Percentiles rank a stretch among this genome's conserved stretches.
These are phyloP conservation scores for Neolentinus lepideus DNA, from an alignment of 1,284 basidiomycete genomes.

Conservation along the genomic window DNA sequence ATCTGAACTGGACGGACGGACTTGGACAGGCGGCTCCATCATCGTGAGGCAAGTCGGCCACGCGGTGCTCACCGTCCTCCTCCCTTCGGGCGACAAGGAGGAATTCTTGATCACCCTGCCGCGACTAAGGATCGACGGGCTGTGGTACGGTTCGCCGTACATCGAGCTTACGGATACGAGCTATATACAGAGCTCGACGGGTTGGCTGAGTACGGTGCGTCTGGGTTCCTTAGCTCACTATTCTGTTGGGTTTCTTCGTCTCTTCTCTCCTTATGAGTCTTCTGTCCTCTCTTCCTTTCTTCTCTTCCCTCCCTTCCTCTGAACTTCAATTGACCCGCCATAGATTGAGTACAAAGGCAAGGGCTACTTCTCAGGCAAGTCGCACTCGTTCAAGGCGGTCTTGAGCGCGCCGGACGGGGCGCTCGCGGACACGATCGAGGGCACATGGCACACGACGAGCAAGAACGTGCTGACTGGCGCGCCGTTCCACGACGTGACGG, in stretches of 20 bases:
- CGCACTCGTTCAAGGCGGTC: slow-evolving; percentile 87
- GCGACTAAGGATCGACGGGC: slow-evolving; percentile 43
- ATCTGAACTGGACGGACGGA: no score
- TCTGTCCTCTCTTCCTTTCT: neutral
- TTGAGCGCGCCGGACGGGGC: slow-evolving; percentile 39
- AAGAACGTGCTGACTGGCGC: slow-evolving; percentile 42
- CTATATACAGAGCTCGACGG: slow-evolving; percentile 79
- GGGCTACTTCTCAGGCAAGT: slow-evolving; percentile 91
- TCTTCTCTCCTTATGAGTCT: neutral
- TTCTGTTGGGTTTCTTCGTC: neutral
- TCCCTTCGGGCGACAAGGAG: slow-evolving; percentile 53
- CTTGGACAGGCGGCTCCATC: slow-evolving; percentile 48
- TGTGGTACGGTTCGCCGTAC: slow-evolving; percentile 68
- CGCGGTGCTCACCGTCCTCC: slow-evolving; percentile 71
- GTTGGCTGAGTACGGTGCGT: slow-evolving; percentile 56
- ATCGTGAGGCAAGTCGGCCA: slow-evolving; percentile 96
- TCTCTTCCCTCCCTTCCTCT: neutral
- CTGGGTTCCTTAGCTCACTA: no score
- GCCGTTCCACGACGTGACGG: slow-evolving; percentile 58
- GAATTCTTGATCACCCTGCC: slow-evolving; percentile 92
- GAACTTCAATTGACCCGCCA: neutral
- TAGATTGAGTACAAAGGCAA: slow-evolving; percentile 92
- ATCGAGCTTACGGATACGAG: slow-evolving; percentile 86
- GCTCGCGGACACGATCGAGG: slow-evolving; percentile 64
- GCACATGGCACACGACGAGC: slow-evolving; percentile 80